These are phyloP conservation scores for Sporisorium graminicola DNA, from an alignment of 1,284 basidiomycete genomes.

Conservation along the genomic window DNA sequence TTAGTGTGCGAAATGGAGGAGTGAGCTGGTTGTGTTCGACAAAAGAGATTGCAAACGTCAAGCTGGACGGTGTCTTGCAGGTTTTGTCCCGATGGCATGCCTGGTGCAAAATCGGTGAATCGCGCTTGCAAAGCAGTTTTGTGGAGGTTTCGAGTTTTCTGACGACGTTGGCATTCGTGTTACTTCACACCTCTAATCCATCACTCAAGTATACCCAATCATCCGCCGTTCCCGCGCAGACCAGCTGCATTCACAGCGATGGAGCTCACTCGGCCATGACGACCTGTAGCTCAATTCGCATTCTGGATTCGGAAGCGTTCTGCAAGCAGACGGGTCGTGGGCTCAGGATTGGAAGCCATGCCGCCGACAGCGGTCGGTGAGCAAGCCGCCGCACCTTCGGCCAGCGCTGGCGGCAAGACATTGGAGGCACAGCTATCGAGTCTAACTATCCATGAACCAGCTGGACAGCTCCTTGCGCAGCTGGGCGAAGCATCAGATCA, in stretches of 20 bases:
- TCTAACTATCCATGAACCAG: conserved; percentile 29
- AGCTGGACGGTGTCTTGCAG: neutral
- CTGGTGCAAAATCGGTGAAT: too few species aligned
- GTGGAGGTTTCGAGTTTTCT: conserved; percentile 15
- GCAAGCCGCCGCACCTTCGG: neutral
- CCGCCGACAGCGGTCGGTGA: conserved; percentile 9
- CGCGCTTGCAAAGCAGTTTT: neutral
- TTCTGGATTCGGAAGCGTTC: conserved; percentile 33
- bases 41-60: neutral
- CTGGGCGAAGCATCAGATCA: conserved; percentile 18
- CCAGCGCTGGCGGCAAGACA: conserved; percentile 5
- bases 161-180: neutral
- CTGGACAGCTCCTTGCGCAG: conserved; percentile 25
- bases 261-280: conserved; percentile 19
- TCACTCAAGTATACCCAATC: neutral
- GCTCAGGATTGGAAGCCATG: conserved; percentile 36
- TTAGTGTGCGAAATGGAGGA: neutral
- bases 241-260: neutral
- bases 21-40: neutral
- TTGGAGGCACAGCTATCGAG: conserved; percentile 15
- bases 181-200: neutral
- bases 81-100: neutral
- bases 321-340: conserved; percentile 32
- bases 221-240: too few species aligned
- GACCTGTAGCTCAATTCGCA: neutral